A percentile compares a stretch with the other conserved stretches of the same genome.
These are phyloP conservation scores for Penicillium paxilli DNA, from an alignment of 495 filamentous ascomycete genomes.

Conservation along the genomic window DNA sequence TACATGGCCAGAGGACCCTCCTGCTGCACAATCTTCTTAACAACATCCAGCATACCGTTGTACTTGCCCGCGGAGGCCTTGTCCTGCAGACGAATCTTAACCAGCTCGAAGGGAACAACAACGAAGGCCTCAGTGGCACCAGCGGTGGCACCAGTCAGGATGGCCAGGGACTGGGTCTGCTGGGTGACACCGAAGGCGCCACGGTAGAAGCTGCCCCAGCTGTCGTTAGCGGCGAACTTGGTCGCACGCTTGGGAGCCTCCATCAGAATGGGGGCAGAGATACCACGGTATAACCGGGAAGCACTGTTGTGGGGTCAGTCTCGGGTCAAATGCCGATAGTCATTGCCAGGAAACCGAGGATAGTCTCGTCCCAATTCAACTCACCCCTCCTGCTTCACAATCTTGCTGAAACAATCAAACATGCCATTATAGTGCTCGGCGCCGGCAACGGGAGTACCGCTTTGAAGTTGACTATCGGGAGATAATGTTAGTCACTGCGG, in stretches of 20 bases:
- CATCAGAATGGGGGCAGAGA: slow-evolving; percentile 95
- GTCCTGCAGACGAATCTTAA: slow-evolving; percentile 97
- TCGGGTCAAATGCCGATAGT: slow-evolving; percentile 4
- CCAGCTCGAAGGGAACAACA: slow-evolving; percentile 89
- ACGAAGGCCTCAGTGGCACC: slow-evolving; percentile 96
- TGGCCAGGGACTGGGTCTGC: slow-evolving; percentile 86
- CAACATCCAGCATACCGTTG: slow-evolving; percentile 87
- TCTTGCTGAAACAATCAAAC: slow-evolving; percentile 97
- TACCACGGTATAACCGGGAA: slow-evolving; percentile 91
- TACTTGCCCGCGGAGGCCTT: slow-evolving; percentile 93
- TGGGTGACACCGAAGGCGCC: slow-evolving; percentile 76
- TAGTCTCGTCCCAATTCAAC: too few relatives aligned
- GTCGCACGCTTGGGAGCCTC: slow-evolving; percentile 97
- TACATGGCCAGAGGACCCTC: slow-evolving; percentile 91
- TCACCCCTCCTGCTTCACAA: slow-evolving; percentile 91
- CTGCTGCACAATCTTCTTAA: slow-evolving; percentile 76
- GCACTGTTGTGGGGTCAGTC: slow-evolving; percentile 48
- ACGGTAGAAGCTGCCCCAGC: slow-evolving; percentile 92
- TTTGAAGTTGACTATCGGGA: slow-evolving; percentile 74
- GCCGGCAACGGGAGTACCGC: slow-evolving; percentile 60
- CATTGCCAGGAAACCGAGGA: neutral
- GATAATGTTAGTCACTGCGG: slow-evolving; percentile 12
- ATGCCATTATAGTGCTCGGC: slow-evolving; percentile 90
- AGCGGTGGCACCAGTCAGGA: slow-evolving; percentile 90
- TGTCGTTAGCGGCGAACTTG: slow-evolving; percentile 98